phyloP scores from a whole-genome alignment of 1,139 yeast species.

The Yamadazyma triangularis region DNA sequence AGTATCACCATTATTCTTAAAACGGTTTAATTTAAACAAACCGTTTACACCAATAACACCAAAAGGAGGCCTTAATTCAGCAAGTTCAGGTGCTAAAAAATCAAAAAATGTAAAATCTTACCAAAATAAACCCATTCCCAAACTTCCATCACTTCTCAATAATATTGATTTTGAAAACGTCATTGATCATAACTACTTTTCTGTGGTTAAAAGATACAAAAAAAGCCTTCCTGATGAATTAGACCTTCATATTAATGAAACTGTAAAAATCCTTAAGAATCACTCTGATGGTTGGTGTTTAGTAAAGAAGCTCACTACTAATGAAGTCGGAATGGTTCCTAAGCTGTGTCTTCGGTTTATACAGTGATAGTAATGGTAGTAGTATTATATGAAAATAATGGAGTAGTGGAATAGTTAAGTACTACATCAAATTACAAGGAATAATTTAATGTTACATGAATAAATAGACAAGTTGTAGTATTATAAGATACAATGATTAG shows the following conservation, averaged over 20 bases:
- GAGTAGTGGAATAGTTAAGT: too few relatives aligned
- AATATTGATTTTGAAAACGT: constrained; percentile 11
- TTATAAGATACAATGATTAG: too few relatives aligned
- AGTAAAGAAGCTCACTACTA: constrained; percentile 13
- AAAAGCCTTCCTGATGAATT: constrained; percentile 33
- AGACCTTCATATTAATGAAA: constrained; percentile 27
- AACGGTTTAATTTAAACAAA: constrained; percentile 26
- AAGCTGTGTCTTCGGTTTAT: constrained; percentile 19
- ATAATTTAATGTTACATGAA: too few relatives aligned
- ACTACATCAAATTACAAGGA: too few relatives aligned
- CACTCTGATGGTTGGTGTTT: constrained; percentile 42
- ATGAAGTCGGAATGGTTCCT: constrained; percentile 32
- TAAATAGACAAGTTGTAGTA: too few relatives aligned
- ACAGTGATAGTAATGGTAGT: constrained; percentile 1
- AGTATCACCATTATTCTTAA: constrained; percentile 32
- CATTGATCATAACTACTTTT: constrained; percentile 11
- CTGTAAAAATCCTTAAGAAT: constrained; percentile 21
- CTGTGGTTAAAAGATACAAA: constrained; percentile 24
- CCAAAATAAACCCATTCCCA: not conserved
- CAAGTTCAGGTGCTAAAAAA: not conserved
- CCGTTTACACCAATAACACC: constrained; percentile 11
- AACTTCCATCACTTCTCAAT: constrained; percentile 17
- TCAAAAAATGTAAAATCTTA: not conserved
- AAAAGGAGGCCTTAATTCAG: too few relatives aligned
- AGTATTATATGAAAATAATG: too few relatives aligned